phyloP scores from a whole-genome alignment of 1,139 yeast species.

The Lodderomyces pseudojiufengensis region DNA sequence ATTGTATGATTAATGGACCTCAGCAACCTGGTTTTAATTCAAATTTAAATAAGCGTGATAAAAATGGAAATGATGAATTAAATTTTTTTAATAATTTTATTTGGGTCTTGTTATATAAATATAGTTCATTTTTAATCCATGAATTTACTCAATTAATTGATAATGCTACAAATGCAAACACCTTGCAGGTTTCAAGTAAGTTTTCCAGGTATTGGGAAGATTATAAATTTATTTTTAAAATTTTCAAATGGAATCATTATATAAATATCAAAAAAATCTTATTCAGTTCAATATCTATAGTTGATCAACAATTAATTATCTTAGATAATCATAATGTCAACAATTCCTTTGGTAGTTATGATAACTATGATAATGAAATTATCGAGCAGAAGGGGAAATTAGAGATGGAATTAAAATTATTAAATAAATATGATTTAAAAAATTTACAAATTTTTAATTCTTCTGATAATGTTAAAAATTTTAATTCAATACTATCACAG shows the following conservation, averaged over 20 bases:
- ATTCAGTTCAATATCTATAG: conserved; percentile 14
- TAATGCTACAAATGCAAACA: background rate
- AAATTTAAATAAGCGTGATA: conserved; percentile 5
- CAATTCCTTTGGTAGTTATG: too few species aligned
- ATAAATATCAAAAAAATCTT: conserved; percentile 15
- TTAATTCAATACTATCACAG: conserved; percentile 2
- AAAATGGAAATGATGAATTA: conserved; percentile 6
- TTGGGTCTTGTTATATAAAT: conserved; percentile 21
- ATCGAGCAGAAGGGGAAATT: background rate
- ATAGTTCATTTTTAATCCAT: conserved; percentile 16
- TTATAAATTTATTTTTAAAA: conserved; percentile 17
- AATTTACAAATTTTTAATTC: conserved; percentile 9
- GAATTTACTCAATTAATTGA: conserved; percentile 11
- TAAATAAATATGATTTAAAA: conserved; percentile 8
- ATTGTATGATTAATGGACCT: conserved; percentile 10
- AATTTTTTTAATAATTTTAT: conserved; percentile 17
- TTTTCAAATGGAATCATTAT: conserved; percentile 19
- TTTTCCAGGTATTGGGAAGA: conserved; percentile 16
- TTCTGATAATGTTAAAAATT: conserved; percentile 5
- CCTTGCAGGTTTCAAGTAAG: conserved; percentile 3
- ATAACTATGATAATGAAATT: background rate
- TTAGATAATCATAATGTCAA: conserved; percentile 7
- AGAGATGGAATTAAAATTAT: conserved; percentile 7
- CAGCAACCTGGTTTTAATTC: conserved; percentile 29
- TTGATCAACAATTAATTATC: conserved; percentile 14